Evolutionary conservation across 2,329 filamentous ascomycete genomes (phyloP).

Genomic region (Xylaria digitata): DNA sequence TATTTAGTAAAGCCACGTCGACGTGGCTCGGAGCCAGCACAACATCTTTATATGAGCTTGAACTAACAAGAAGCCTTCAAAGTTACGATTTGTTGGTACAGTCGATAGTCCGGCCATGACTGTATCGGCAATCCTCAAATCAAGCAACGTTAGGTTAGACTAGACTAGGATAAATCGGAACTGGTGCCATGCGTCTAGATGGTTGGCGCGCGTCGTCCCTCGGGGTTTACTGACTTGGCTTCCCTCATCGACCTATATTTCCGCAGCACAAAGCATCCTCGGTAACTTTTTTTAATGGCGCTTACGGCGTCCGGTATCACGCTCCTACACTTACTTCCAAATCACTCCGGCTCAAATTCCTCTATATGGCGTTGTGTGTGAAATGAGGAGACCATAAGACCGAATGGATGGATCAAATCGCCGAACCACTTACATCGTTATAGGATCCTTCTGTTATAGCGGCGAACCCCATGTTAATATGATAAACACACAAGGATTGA

Average conservation of each 20-base stretch:
- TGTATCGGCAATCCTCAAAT: not conserved
- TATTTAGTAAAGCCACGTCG: constrained; percentile 29
- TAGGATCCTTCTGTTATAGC: too few relatives aligned
- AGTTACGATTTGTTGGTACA: not conserved
- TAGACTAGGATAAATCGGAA: not conserved
- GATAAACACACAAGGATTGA: too few relatives aligned
- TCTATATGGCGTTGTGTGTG: not conserved
- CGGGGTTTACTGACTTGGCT: not conserved
- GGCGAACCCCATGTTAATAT: not conserved
- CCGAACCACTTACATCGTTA: too few relatives aligned
- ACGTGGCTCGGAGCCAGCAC: constrained; percentile 21
- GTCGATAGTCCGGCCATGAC: constrained; percentile 5
- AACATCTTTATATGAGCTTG: constrained; percentile 4
- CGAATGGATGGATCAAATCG: too few relatives aligned
- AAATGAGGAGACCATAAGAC: not conserved
- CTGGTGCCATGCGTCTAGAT: not conserved
- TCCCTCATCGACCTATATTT: not conserved
- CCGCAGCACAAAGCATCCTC: not conserved
- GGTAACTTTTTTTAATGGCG: not conserved
- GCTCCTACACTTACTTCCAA: not conserved
- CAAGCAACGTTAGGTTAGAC: not conserved
- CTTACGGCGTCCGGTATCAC: not conserved
- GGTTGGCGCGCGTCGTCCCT: not conserved
- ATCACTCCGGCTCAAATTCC: not conserved
- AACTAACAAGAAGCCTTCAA: not conserved